Evolutionary conservation across 345 rosid genomes (phyloP).

Genomic region (Populus pruinosa): DNA sequence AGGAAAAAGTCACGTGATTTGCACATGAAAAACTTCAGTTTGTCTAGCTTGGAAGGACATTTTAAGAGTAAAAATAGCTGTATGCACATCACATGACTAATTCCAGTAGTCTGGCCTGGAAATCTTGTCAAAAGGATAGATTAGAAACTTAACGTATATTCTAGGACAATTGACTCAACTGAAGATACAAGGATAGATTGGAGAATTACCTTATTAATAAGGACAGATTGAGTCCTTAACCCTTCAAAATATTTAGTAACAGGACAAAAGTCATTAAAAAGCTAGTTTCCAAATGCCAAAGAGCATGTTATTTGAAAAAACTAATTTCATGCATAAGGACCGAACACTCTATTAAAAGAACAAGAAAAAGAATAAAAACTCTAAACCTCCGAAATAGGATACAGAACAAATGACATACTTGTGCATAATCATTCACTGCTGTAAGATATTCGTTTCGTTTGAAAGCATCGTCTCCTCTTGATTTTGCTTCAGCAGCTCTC

Average conservation of each 20-base stretch:
- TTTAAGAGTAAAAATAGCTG: too few relatives aligned
- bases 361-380: background rate
- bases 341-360: background rate
- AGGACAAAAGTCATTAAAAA: background rate
- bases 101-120: too few relatives aligned
- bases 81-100: too few relatives aligned
- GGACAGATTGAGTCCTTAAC: too few relatives aligned
- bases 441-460: slow-evolving; percentile 51
- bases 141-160: too few relatives aligned
- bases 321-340: background rate
- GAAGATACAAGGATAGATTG: too few relatives aligned
- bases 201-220: too few relatives aligned
- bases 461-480: slow-evolving; percentile 83
- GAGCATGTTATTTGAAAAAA: background rate
- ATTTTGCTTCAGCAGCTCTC: slow-evolving; percentile 86
- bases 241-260: background rate
- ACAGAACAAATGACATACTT: slow-evolving; percentile 38
- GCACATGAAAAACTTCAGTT: too few relatives aligned
- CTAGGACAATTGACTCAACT: too few relatives aligned
- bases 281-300: background rate
- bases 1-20: too few relatives aligned
- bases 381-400: background rate
- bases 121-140: too few relatives aligned
- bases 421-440: slow-evolving; percentile 79
- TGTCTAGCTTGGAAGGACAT: too few relatives aligned